A percentile compares a stretch with the other conserved stretches of the same genome.
Evolutionary conservation across 768 basidiomycete genomes (phyloP).

Genomic region (Boletus speciosus): DNA sequence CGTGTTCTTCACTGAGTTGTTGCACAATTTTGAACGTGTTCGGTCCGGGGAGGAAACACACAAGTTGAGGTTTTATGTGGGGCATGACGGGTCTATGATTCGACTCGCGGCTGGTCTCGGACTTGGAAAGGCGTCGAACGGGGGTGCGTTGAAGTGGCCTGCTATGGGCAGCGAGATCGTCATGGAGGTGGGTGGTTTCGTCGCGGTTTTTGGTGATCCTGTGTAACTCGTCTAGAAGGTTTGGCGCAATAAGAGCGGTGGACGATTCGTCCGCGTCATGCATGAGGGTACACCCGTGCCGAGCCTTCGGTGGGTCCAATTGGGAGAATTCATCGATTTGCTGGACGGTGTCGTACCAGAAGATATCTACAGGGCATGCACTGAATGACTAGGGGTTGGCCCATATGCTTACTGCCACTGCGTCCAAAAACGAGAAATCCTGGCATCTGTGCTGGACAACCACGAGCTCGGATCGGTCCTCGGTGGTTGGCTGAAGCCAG

Average conservation of each 20-base stretch:
- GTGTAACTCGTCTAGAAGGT: constrained; percentile 30
- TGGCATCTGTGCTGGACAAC: neutral
- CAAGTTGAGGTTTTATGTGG: constrained; percentile 42
- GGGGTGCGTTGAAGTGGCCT: constrained; percentile 40
- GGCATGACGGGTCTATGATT: constrained; percentile 48
- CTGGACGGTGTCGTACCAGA: constrained; percentile 35
- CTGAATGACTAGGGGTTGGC: neutral
- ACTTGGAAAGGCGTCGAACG: constrained; percentile 29
- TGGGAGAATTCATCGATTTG: constrained; percentile 34
- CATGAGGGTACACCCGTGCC: constrained; percentile 42
- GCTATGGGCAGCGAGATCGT: constrained; percentile 46
- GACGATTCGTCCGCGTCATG: constrained; percentile 40
- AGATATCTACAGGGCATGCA: constrained; percentile 28
- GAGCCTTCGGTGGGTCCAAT: constrained; percentile 34
- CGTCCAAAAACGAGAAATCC: neutral
- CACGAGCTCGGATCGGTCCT: neutral
- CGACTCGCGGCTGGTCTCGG: constrained; percentile 40
- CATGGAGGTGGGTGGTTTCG: constrained; percentile 37
- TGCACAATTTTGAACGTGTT: constrained; percentile 38
- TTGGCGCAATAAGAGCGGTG: constrained; percentile 30
- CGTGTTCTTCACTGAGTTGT: constrained; percentile 46
- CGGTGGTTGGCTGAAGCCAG: neutral
- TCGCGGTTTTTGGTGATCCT: neutral
- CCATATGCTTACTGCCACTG: neutral
- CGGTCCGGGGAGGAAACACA: constrained; percentile 30